Conservation (phyloP, 176 grass and related monocot genomes). For the Elymus sibiricus region DNA sequence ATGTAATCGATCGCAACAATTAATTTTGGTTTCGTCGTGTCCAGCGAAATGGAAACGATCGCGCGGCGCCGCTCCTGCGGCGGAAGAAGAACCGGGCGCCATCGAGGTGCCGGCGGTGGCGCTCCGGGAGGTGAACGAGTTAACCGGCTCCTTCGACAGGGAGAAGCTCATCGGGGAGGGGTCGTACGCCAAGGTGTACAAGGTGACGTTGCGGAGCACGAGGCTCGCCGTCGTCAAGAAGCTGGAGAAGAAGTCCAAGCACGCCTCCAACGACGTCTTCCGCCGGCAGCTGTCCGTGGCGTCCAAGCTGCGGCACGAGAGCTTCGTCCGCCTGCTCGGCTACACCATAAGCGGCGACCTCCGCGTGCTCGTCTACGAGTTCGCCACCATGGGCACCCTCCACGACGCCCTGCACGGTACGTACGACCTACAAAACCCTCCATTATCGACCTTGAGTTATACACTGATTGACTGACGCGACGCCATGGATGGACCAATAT, state of each 20-base stretch:
- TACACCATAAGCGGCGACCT: constrained; percentile 41
- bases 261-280: constrained; percentile 47
- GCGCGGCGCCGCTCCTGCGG: neutral
- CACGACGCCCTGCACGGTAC: constrained; percentile 55
- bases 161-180: constrained; percentile 48
- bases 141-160: constrained; percentile 26
- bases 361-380: constrained; percentile 53
- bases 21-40: neutral
- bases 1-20: neutral
- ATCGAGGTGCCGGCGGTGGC: constrained; percentile 47
- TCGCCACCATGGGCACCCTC: constrained; percentile 53
- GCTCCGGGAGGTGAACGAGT: constrained; percentile 41
- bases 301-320: constrained; percentile 43
- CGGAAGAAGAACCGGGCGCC: constrained; percentile 25
- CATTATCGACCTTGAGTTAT: neutral
- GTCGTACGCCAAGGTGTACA: constrained; percentile 60
- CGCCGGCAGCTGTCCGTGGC: constrained; percentile 34
- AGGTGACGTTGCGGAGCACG: constrained; percentile 16
- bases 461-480: neutral
- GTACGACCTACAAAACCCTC: neutral
- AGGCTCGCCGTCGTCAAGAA: constrained; percentile 39
- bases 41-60: constrained; percentile 3
- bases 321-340: constrained; percentile 43
- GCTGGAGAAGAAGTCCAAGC: constrained; percentile 42
- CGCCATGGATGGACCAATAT: neutral